Evolutionary conservation across 2,329 filamentous ascomycete genomes (phyloP), one percentile per base, ranked within the genome.

Genomic region (Blumeria hordei): DNA sequence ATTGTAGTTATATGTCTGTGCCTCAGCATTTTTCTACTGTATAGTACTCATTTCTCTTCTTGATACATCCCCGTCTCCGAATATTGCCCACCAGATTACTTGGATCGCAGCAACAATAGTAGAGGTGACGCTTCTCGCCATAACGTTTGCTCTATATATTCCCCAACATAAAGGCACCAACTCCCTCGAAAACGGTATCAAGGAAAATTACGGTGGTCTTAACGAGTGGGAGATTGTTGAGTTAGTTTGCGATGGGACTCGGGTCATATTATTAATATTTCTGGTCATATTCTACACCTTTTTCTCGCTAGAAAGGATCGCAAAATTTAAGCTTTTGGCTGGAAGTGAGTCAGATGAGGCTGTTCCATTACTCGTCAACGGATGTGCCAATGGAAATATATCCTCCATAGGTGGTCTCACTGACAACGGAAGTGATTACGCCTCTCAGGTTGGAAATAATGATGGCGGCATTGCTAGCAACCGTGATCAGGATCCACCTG

Each of bases 11-110:
- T 94, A 93, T 67, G 73, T 93, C 59, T 77, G 86, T 56, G 86
- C 83, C 55, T 83, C 85, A 47, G 83, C 88, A 60, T 94, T 94
- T 72, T 79, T 92, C 59, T 92, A 93, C 70, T 75, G 85, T 53
- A 81, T 94, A 61, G 76, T 94, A 60, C 75, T 93, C 60, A 83
- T 95, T 63, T 88, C 88, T 34, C 76, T 96, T 56, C 74, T 94
- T 63, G 88, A 95, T 67, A 84, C 83, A 64, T 80, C 78, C 58
- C 81, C 86, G 36, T 85, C 85, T 11, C 92, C 92, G 0, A 88
- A 82, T 53, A 71, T 80, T 50, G 80, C 85, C 54, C 88, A 95
- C 68, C 76, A 90, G 55, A 69, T 83, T 50, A 80, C 86, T 62
- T 98, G 92, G 92, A 66, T 74, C 44, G 68, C 87, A 45, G 81